Percentiles rank a stretch among this genome's conserved stretches.
phyloP scores from a whole-genome alignment of 495 filamentous ascomycete genomes.

The Bathelium albidoporum region DNA sequence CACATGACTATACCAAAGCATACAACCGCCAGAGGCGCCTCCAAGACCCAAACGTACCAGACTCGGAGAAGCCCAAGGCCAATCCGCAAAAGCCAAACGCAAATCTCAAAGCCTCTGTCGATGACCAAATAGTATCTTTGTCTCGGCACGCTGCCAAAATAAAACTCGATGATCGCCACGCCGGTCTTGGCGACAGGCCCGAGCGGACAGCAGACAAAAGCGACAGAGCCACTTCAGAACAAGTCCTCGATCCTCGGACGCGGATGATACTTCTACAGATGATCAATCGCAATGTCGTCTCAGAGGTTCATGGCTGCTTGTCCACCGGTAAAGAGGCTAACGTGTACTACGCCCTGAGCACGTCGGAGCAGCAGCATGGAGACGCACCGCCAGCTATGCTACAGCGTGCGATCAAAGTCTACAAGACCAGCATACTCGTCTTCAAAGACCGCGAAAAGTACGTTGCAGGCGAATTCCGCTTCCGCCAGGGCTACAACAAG shows the following conservation, averaged over 20 bases:
- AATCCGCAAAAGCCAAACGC: slow-evolving; percentile 77
- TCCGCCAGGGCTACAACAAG: slow-evolving; percentile 77
- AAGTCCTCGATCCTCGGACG: slow-evolving; percentile 86
- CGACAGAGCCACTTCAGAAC: slow-evolving; percentile 85
- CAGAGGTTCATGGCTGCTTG: slow-evolving; percentile 81
- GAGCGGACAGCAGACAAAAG: slow-evolving; percentile 62
- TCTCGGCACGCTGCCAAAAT: slow-evolving; percentile 85
- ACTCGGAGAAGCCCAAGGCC: slow-evolving; percentile 50
- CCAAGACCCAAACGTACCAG: slow-evolving; percentile 49
- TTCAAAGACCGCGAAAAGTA: slow-evolving; percentile 98
- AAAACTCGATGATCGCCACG: slow-evolving; percentile 58
- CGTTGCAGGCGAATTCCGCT: slow-evolving; percentile 82
- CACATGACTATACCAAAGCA: slow-evolving; percentile 67
- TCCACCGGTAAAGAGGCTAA: slow-evolving; percentile 97
- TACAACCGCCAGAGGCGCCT: slow-evolving; percentile 76
- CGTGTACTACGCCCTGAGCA: slow-evolving; percentile 71
- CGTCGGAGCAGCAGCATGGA: slow-evolving; percentile 19
- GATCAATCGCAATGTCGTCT: slow-evolving; percentile 74
- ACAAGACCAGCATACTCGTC: slow-evolving; percentile 90
- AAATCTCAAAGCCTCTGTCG: slow-evolving; percentile 65
- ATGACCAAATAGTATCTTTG: slow-evolving; percentile 77
- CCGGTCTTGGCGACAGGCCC: slow-evolving; percentile 43
- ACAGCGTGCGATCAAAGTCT: slow-evolving; percentile 88
- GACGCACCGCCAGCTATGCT: slow-evolving; percentile 34
- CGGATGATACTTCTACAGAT: slow-evolving; percentile 91